Evolutionary conservation across 805 yeast species (phyloP).

Genomic region (Millerozyma acaciae): DNA sequence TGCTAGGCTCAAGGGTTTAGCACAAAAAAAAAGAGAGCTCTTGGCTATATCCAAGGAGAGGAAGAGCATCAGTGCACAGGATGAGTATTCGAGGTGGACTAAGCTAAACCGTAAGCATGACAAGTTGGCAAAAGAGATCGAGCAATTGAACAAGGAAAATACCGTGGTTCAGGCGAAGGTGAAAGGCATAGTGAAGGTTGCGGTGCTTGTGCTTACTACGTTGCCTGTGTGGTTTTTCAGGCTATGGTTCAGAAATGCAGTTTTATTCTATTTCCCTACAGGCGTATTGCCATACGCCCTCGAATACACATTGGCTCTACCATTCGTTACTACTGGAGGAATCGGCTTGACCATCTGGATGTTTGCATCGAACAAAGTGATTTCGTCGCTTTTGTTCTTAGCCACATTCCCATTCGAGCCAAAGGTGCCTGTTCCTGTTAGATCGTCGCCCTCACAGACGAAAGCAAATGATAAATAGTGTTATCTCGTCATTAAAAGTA

Average conservation of each 20-base stretch:
- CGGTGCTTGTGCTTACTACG: constrained; percentile 38
- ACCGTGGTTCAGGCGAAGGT: constrained; percentile 31
- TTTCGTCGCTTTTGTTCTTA: constrained; percentile 19
- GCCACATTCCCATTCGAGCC: constrained; percentile 18
- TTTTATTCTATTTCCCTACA: constrained; percentile 57
- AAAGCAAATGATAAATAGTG: too few species aligned
- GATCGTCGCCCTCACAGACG: background rate
- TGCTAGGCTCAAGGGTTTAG: constrained; percentile 20
- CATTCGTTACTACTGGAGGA: constrained; percentile 59
- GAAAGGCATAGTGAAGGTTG: constrained; percentile 26
- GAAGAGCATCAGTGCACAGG: constrained; percentile 74
- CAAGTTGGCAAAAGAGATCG: constrained; percentile 50
- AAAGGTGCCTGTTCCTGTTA: constrained; percentile 7
- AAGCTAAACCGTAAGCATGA: constrained; percentile 74
- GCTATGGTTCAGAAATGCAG: constrained; percentile 48
- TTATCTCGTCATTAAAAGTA: too few species aligned
- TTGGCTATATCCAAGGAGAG: constrained; percentile 48
- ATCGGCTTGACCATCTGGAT: constrained; percentile 60
- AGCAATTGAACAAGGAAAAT: constrained; percentile 36
- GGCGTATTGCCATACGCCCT: constrained; percentile 53
- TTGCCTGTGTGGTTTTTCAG: constrained; percentile 48
- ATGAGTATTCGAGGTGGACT: constrained; percentile 95
- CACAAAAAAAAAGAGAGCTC: constrained; percentile 40
- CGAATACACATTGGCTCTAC: constrained; percentile 59
- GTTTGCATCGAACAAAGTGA: constrained; percentile 35